Base-by-base conservation (phyloP, 306 rosid genomes). In the Ammopiptanthus mongolicus region DNA sequence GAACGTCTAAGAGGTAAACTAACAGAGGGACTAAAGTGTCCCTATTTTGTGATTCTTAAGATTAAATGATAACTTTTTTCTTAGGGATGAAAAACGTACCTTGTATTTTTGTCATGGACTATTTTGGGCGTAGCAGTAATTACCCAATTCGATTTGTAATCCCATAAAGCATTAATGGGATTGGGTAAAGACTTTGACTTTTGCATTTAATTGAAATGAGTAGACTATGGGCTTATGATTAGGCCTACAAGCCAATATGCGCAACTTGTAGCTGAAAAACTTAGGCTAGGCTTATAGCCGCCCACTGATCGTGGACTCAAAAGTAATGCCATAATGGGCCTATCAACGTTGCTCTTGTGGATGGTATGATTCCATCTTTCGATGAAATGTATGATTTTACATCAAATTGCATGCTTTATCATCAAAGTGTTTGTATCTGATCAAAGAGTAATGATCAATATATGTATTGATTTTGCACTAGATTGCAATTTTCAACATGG, bases 111-210 rank as follows among this genome's bases (percentile, higher is more conserved):
- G n/a, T n/a, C n/a, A n/a, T n/a, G n/a, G n/a, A n/a, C n/a, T n/a
- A n/a, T n/a, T n/a, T n/a, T n/a, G n/a, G n/a, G n/a, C n/a, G n/a
- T n/a, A n/a, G n/a, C n/a, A n/a, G n/a, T n/a, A n/a, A 42, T 42
- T 41, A 52, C 4, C 34, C 33, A 21, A 19, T 42, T 64, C 33
- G 69, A 46, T 47, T 23, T 46, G 44, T 25, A 28, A 21, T 34
- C 57, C 8, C 17, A 13, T 5, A 52, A 36, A 36, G 39, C 13
- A 17, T 7, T 21, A 42, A 41, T 29, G 53, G 74, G 60, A 59
- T 74, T 46, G 76, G 64, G 68, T 74, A 36, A 59, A 48, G 31
- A 63, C 22, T 7, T 80, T 74, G 79, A 63, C 69, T 55, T 55
- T 22, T 42, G 4, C 13, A 8, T 42, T 31, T 5, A 67, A 41